A percentile compares a stretch with the other conserved stretches of the same genome.
Evolutionary conservation across 1,284 basidiomycete species (phyloP).

Genomic region (Rhodotorula sp.): DNA sequence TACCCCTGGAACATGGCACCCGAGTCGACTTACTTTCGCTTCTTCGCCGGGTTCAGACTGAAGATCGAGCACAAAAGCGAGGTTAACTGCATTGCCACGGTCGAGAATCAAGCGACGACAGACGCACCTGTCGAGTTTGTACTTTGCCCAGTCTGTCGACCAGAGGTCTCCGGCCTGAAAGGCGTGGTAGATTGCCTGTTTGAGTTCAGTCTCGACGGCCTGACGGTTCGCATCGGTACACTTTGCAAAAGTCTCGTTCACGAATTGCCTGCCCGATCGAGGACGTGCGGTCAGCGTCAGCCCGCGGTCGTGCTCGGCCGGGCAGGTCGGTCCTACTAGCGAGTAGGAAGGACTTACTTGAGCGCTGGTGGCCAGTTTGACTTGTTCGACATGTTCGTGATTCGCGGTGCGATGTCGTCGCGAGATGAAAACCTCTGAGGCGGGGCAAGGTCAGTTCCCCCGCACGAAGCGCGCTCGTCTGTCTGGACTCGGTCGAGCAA

Average conservation of each 20-base stretch:
- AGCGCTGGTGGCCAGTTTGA: constrained; percentile 36
- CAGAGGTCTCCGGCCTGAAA: constrained; percentile 62
- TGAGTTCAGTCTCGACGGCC: constrained; percentile 51
- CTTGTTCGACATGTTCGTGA: neutral
- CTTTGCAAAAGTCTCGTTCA: constrained; percentile 45
- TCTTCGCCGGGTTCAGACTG: constrained; percentile 62
- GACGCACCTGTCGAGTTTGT: constrained; percentile 68
- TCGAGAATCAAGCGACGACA: neutral
- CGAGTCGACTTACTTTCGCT: constrained; percentile 59
- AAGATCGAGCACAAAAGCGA: constrained; percentile 33
- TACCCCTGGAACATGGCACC: neutral
- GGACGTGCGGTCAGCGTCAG: neutral
- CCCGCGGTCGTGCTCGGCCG: neutral
- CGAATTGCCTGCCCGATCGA: constrained; percentile 40
- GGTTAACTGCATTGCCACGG: constrained; percentile 12
- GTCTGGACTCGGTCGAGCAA: too few species aligned
- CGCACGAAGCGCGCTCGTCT: neutral
- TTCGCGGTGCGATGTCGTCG: neutral
- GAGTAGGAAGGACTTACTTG: constrained; percentile 17
- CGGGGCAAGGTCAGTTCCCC: neutral
- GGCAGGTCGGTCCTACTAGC: rapidly evolving
- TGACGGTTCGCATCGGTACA: constrained; percentile 50
- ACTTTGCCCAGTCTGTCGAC: constrained; percentile 80
- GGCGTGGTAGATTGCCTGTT: constrained; percentile 50
- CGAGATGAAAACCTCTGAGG: neutral